These are phyloP conservation scores for Suillus subluteus DNA, from an alignment of 768 basidiomycete species.

Conservation along the genomic window DNA sequence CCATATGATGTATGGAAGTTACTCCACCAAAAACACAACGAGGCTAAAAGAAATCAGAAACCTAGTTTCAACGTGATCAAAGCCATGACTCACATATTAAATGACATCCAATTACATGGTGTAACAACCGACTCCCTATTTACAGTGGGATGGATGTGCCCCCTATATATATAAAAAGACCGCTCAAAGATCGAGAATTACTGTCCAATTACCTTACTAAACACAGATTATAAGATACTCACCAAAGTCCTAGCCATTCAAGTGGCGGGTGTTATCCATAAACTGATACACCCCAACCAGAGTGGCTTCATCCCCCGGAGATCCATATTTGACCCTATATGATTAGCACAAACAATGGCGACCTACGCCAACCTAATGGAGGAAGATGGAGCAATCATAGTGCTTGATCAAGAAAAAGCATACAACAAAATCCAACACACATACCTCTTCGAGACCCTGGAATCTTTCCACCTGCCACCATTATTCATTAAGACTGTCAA, in stretches of 20 bases:
- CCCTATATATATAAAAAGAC: conserved; percentile 33
- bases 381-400: conserved; percentile 31
- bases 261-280: conserved; percentile 1
- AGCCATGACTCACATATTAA: conserved; percentile 8
- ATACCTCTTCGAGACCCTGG: conserved; percentile 34
- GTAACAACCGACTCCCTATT: conserved; percentile 27
- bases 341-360: conserved; percentile 31
- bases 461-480: conserved; percentile 26
- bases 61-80: no score
- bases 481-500: conserved; percentile 28
- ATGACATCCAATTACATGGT: conserved; percentile 34
- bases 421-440: conserved; percentile 38
- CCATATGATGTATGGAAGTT: conserved; percentile 35
- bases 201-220: conserved; percentile 40
- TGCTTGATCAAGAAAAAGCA: conserved; percentile 9
- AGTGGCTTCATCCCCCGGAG: conserved; percentile 42
- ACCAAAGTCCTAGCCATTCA: conserved; percentile 28
- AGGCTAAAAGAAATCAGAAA: no score
- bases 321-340: conserved; percentile 36
- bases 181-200: conserved; percentile 36
- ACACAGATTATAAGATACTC: conserved; percentile 38
- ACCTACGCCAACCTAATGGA: conserved; percentile 25
- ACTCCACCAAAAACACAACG: background rate
- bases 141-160: conserved; percentile 37
- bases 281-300: conserved; percentile 39